phyloP scores from a whole-genome alignment of 2,329 filamentous ascomycete species.

The Venturia pyrina region DNA sequence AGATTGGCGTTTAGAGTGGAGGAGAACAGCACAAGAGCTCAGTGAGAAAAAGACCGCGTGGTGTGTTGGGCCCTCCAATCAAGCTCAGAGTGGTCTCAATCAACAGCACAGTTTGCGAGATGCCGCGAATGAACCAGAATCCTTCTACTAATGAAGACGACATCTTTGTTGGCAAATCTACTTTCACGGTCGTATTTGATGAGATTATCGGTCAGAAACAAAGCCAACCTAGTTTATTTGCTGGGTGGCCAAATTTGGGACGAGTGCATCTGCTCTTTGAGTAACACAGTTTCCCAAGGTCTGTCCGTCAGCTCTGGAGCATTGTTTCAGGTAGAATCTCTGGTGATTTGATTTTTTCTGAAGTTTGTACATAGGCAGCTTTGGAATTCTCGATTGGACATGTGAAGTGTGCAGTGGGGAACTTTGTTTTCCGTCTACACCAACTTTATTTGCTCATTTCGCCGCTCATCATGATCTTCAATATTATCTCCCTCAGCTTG shows the following conservation, averaged over 20 bases:
- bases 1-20: not conserved
- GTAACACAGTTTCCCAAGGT: constrained; percentile 93
- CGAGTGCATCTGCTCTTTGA: constrained; percentile 87
- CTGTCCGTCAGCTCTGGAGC: constrained; percentile 85
- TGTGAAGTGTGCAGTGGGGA: constrained; percentile 78
- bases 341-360: constrained; percentile 76
- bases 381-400: constrained; percentile 60
- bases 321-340: constrained; percentile 66
- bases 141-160: not conserved
- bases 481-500: constrained; percentile 80
- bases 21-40: not conserved
- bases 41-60: not conserved
- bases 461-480: constrained; percentile 85
- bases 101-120: not conserved
- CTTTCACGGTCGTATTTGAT: not conserved
- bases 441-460: constrained; percentile 61
- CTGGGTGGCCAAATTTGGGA: not conserved
- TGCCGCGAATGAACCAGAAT: not conserved
- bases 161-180: not conserved
- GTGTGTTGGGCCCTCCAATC: not conserved
- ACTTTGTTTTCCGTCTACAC: constrained; percentile 93
- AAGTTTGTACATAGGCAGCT: constrained; percentile 74
- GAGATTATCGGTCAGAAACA: too few species aligned
- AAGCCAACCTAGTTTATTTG: not conserved
- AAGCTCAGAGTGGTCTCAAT: not conserved